A percentile compares a stretch with the other conserved stretches of the same genome.
These are phyloP conservation scores for Cordyceps militaris DNA, from an alignment of 2,329 filamentous ascomycete species.

Conservation along the genomic window DNA sequence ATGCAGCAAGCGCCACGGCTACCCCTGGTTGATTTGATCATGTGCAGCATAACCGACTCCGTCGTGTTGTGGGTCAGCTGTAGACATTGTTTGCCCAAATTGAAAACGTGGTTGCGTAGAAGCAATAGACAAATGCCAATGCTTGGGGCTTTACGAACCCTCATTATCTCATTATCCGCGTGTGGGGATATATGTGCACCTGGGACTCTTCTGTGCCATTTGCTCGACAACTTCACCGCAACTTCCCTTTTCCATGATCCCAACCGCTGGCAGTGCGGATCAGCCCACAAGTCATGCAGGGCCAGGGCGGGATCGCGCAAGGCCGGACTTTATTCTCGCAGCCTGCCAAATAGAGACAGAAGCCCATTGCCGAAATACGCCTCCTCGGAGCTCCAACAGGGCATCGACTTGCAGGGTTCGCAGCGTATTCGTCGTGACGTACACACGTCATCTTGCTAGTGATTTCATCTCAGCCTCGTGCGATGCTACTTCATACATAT, in stretches of 20 bases:
- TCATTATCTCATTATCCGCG: not conserved
- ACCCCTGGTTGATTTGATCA: conserved; percentile 8
- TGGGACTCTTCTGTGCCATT: not conserved
- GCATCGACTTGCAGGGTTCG: not conserved
- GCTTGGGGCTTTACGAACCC: not conserved
- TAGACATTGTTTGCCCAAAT: not conserved
- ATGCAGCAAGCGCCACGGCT: not conserved
- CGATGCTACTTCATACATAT: too few species aligned
- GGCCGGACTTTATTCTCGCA: not conserved
- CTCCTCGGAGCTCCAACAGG: not conserved
- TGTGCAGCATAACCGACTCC: conserved; percentile 8
- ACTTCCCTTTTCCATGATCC: not conserved
- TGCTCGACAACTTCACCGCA: conserved; percentile 7
- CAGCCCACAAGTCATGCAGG: not conserved
- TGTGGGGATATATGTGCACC: not conserved
- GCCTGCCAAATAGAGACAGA: not conserved
- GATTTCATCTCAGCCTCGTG: not conserved
- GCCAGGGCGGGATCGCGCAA: not conserved
- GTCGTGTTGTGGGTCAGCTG: conserved; percentile 1
- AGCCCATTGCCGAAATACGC: not conserved
- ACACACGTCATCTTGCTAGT: not conserved
- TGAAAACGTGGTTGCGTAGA: not conserved
- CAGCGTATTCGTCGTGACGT: not conserved
- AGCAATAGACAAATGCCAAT: not conserved
- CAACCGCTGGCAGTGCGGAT: not conserved